Conservation (phyloP, 2,329 filamentous ascomycete species). For the Bipolaris oryzae region DNA sequence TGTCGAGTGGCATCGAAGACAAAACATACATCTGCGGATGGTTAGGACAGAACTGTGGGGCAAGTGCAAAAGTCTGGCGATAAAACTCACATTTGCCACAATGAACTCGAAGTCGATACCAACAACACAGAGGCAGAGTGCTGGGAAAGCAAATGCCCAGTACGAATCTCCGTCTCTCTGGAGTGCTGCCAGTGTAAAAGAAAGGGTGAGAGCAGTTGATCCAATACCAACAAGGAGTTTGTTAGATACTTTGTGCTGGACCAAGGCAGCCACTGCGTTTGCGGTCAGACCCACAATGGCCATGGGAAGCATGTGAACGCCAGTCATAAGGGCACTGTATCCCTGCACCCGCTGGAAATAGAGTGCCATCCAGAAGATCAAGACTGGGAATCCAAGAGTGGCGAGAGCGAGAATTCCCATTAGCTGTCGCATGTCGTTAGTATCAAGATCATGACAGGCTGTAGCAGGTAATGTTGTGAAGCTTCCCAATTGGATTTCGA, state of each 20-base stretch:
- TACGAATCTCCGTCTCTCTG: conserved; percentile 63
- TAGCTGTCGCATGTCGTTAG: conserved; percentile 43
- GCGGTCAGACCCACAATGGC: conserved; percentile 66
- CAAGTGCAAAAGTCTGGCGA: background rate
- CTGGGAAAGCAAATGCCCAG: conserved; percentile 70
- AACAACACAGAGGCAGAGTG: conserved; percentile 64
- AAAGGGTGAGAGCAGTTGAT: conserved; percentile 51
- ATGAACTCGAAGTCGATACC: conserved; percentile 75
- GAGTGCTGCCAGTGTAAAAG: conserved; percentile 63
- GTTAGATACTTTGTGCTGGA: conserved; percentile 69
- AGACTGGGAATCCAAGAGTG: conserved; percentile 66
- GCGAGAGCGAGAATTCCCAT: conserved; percentile 64
- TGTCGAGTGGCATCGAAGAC: conserved; percentile 65
- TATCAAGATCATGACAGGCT: conserved; percentile 25
- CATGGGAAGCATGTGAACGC: conserved; percentile 69
- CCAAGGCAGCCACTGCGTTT: conserved; percentile 66
- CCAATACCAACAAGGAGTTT: conserved; percentile 65
- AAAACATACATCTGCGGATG: conserved; percentile 68
- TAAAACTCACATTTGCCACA: conserved; percentile 64
- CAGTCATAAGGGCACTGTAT: conserved; percentile 63
- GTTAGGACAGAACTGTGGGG: background rate
- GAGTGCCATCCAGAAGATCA: conserved; percentile 67
- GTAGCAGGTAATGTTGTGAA: background rate
- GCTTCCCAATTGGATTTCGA: too few species aligned
- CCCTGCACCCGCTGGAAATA: conserved; percentile 66